phyloP scores from a whole-genome alignment of 192 early-diverging fungal genomes.

The Podila verticillata region DNA sequence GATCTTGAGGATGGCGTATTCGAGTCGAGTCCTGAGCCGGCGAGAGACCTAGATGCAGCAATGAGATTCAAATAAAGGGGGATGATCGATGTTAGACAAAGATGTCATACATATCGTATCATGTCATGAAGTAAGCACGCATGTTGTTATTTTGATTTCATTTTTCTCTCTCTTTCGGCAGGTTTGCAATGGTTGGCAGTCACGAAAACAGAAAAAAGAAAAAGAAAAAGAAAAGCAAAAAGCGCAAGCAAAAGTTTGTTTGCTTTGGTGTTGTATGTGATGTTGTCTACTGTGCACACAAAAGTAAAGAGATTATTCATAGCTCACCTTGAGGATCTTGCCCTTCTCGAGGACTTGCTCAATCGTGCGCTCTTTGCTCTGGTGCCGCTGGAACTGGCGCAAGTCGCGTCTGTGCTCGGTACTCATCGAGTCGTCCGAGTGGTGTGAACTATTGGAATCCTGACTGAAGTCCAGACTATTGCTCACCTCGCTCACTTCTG shows the following conservation, averaged over 20 bases:
- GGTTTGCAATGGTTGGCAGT: too few species aligned
- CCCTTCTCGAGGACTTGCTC: slow-evolving; percentile 20
- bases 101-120: too few species aligned
- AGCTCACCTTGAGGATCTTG: slow-evolving; percentile 23
- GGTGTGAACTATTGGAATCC: background rate
- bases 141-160: too few species aligned
- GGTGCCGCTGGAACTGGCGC: background rate
- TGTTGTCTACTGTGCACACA: too few species aligned
- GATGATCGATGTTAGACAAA: too few species aligned
- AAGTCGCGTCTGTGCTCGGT: background rate
- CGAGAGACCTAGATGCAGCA: slow-evolving; percentile 16
- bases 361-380: slow-evolving; percentile 22
- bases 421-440: background rate
- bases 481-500: background rate
- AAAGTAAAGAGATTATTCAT: background rate
- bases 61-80: background rate
- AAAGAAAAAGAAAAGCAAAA: too few species aligned
- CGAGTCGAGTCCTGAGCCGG: slow-evolving; percentile 33
- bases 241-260: too few species aligned
- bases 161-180: too few species aligned
- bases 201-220: background rate
- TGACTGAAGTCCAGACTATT: background rate
- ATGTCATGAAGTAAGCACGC: too few species aligned
- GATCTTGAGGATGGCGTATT: slow-evolving; percentile 42
- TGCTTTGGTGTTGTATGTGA: too few species aligned